Base-by-base conservation (phyloP, 345 rosid genomes). In the Populus davidiana region DNA sequence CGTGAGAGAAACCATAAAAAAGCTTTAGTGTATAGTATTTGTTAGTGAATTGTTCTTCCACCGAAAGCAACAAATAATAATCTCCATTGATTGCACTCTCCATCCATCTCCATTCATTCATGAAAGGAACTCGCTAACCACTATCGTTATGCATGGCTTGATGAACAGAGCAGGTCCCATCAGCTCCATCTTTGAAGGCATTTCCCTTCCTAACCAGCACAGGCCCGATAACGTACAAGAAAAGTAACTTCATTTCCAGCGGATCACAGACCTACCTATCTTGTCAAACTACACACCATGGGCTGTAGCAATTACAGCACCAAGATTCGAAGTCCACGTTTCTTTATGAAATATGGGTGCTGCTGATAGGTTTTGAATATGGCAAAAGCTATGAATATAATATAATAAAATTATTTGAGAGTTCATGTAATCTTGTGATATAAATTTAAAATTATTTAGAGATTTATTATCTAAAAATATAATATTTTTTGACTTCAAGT, bases 401-500 rank as follows among this genome's bases (percentile, higher is more conserved):
- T 33, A 5, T 4, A 4, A 4, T 33, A 33, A 33, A 33, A 33
- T 33, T 33, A 33, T 4, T 4, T 33, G 36, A 0, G 5, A 33
- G 36, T 33, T 4, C 0, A 0, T 4, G 35, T 33, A 0, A 31
- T 4, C 0, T 0, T 33, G 33, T 33, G 0, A 33, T 0, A 3
- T 33, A 3, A 33, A 4, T 33, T 33, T 33, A 33, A 33, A 33
- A 33, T 33, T 33, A 33, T 33, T 4, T 33, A 33, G 5, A 4
- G 5, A 33, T 4, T 33, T 33, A 33, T 33, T 33, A 33, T 33
- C 0, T 33, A 0, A 33, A 33, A 33, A 33, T 33, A 33, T 33
- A 33, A 33, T 4, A 0, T 4, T 4, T 33, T 33, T 33, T 33
- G 0, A 0, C 0, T 33, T 33, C 0, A 4, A 4, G 5, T 33